Conservation (phyloP, 2,329 filamentous ascomycete species). For the Sclerotinia subarctica region DNA sequence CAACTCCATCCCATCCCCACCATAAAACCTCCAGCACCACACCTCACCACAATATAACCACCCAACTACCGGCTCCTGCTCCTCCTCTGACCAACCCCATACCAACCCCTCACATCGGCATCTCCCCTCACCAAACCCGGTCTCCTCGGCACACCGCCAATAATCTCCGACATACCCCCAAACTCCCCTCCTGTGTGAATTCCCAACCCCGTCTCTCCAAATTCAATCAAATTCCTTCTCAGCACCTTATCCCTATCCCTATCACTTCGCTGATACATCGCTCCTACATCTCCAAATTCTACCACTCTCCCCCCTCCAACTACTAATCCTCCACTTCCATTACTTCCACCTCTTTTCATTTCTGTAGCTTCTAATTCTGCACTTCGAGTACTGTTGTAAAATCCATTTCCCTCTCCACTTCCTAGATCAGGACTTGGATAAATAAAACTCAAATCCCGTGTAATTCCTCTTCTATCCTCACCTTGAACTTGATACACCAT, state of each 20-base stretch:
- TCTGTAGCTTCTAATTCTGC: background rate
- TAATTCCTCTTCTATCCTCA: background rate
- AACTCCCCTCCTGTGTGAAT: background rate
- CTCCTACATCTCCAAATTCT: slow-evolving; percentile 32
- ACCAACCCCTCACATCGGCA: background rate
- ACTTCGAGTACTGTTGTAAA: background rate
- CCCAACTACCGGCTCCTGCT: background rate
- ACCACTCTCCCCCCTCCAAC: slow-evolving; percentile 26
- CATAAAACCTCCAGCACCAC: no score
- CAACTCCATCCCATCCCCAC: no score
- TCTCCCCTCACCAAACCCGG: background rate
- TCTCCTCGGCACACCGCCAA: background rate
- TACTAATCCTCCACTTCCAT: slow-evolving; percentile 24
- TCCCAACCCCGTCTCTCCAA: slow-evolving; percentile 11
- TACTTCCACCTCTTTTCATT: slow-evolving; percentile 24
- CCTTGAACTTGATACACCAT: background rate
- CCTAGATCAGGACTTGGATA: slow-evolving; percentile 4
- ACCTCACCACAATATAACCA: no score
- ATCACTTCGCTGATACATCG: background rate
- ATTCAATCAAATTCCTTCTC: background rate
- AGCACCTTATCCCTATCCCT: no score
- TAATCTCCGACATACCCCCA: background rate
- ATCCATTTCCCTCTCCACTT: background rate
- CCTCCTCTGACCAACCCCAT: background rate
- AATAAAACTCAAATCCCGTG: background rate